These are phyloP conservation scores for Phytophthora fragariaefolia DNA, from an alignment of 352 stramenopile genomes.

Conservation along the genomic window DNA sequence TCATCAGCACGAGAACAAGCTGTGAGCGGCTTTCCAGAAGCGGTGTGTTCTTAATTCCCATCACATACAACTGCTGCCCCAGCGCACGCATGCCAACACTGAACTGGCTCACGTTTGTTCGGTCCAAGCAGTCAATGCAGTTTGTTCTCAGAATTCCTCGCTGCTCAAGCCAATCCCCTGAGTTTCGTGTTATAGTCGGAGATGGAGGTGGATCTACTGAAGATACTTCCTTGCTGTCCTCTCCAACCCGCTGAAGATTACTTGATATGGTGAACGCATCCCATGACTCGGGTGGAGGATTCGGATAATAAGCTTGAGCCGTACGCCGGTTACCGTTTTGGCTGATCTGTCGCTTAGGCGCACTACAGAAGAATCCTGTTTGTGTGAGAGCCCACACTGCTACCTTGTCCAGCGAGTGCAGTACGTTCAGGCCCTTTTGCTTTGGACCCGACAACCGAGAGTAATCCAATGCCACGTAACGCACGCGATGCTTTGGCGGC, in stretches of 20 bases:
- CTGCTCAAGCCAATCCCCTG: conserved; percentile 95
- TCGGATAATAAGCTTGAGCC: conserved; percentile 51
- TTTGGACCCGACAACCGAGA: conserved; percentile 90
- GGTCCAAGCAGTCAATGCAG: conserved; percentile 97
- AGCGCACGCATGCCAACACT: conserved; percentile 91
- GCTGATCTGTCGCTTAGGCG: conserved; percentile 78
- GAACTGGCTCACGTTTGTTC: conserved; percentile 90
- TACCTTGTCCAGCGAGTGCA: conserved; percentile 94
- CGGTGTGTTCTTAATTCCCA: conserved; percentile 94
- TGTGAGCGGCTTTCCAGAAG: conserved; percentile 89
- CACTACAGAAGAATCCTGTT: conserved; percentile 98
- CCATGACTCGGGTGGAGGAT: conserved; percentile 27
- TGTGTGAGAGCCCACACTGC: conserved; percentile 96
- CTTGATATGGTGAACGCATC: conserved; percentile 30
- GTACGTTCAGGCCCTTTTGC: conserved; percentile 94
- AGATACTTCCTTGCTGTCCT: conserved; percentile 22
- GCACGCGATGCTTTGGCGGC: conserved; percentile 92
- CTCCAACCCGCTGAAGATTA: conserved; percentile 20
- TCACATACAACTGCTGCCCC: conserved; percentile 96
- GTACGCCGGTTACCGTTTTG: conserved; percentile 69
- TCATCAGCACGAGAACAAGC: conserved; percentile 96
- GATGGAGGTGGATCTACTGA: conserved; percentile 41
- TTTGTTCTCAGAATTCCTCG: conserved; percentile 98
- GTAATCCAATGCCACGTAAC: conserved; percentile 98
- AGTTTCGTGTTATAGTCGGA: conserved; percentile 79